Percentiles rank a stretch among this genome's conserved stretches.
These are phyloP conservation scores for Paxillus ammoniavirescens DNA, from an alignment of 768 basidiomycete genomes.

Conservation along the genomic window DNA sequence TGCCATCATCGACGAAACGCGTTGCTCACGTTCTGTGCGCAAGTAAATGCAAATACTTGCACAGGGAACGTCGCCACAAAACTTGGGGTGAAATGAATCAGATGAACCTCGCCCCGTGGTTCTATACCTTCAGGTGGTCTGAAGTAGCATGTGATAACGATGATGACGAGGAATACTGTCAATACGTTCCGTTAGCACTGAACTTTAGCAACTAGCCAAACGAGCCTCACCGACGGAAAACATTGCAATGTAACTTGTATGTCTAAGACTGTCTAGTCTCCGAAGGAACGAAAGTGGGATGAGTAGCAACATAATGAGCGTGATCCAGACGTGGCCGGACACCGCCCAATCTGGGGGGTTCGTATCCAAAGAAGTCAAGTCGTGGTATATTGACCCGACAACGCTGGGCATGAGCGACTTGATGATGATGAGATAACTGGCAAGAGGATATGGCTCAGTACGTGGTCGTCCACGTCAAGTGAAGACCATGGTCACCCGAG, in stretches of 20 bases:
- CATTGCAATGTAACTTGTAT: slow-evolving; percentile 89
- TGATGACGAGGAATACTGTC: slow-evolving; percentile 73
- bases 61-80: slow-evolving; percentile 90
- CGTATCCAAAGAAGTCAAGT: slow-evolving; percentile 59
- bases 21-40: slow-evolving; percentile 80
- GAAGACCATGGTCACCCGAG: not conserved
- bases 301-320: slow-evolving; percentile 70
- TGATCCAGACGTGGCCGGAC: slow-evolving; percentile 81
- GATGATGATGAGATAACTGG: slow-evolving; percentile 86
- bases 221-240: slow-evolving; percentile 74
- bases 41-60: slow-evolving; percentile 91
- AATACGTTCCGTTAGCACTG: not conserved
- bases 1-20: slow-evolving; percentile 1
- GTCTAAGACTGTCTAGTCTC: slow-evolving; percentile 79
- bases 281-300: slow-evolving; percentile 83
- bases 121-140: slow-evolving; percentile 66
- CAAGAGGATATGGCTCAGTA: not conserved
- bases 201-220: slow-evolving; percentile 3
- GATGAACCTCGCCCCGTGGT: slow-evolving; percentile 61
- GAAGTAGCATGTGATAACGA: slow-evolving; percentile 81
- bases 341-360: slow-evolving; percentile 76
- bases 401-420: slow-evolving; percentile 94
- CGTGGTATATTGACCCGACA: slow-evolving; percentile 77
- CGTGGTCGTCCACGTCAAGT: not conserved
- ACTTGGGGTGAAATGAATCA: slow-evolving; percentile 71